Evolutionary conservation across 495 filamentous ascomycete genomes (phyloP).

Genomic region (Ramalina peruviana): DNA sequence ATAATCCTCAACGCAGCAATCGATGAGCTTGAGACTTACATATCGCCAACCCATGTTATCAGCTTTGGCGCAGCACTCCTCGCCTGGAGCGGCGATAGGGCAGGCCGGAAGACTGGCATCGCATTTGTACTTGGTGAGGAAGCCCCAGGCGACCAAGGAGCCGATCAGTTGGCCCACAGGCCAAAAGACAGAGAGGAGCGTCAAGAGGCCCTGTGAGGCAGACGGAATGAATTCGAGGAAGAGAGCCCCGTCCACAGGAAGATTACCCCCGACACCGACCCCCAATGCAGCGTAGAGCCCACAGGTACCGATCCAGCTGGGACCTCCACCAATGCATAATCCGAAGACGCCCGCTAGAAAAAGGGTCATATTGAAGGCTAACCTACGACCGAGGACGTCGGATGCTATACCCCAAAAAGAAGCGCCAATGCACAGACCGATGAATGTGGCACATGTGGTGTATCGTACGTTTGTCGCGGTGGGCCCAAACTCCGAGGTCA

Average conservation of each 20-base stretch:
- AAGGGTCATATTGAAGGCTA: slow-evolving; percentile 45
- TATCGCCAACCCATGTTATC: slow-evolving; percentile 80
- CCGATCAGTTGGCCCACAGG: slow-evolving; percentile 42
- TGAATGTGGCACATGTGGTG: slow-evolving; percentile 40
- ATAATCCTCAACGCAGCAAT: too few species aligned
- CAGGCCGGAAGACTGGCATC: slow-evolving; percentile 22
- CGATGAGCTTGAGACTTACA: not conserved
- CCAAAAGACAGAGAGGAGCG: slow-evolving; percentile 47
- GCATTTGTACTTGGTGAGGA: slow-evolving; percentile 40
- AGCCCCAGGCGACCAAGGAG: slow-evolving; percentile 39
- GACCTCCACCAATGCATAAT: slow-evolving; percentile 36
- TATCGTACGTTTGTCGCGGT: slow-evolving; percentile 33
- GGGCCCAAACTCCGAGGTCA: slow-evolving; percentile 41
- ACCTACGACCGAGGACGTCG: slow-evolving; percentile 42
- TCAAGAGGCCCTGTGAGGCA: slow-evolving; percentile 38
- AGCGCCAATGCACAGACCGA: slow-evolving; percentile 44
- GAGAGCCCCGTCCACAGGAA: slow-evolving; percentile 33
- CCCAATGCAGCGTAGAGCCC: slow-evolving; percentile 37
- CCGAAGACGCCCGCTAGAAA: slow-evolving; percentile 42
- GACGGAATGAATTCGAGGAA: slow-evolving; percentile 47
- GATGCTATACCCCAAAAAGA: slow-evolving; percentile 46
- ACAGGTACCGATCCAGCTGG: slow-evolving; percentile 36
- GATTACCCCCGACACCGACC: slow-evolving; percentile 46
- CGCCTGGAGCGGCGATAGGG: slow-evolving; percentile 20
- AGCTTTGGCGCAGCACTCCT: slow-evolving; percentile 37